A percentile compares a stretch with the other conserved stretches of the same genome.
These are phyloP conservation scores for Cavenderia fasciculata DNA, from an alignment of 78 protist genomes.

Conservation along the genomic window DNA sequence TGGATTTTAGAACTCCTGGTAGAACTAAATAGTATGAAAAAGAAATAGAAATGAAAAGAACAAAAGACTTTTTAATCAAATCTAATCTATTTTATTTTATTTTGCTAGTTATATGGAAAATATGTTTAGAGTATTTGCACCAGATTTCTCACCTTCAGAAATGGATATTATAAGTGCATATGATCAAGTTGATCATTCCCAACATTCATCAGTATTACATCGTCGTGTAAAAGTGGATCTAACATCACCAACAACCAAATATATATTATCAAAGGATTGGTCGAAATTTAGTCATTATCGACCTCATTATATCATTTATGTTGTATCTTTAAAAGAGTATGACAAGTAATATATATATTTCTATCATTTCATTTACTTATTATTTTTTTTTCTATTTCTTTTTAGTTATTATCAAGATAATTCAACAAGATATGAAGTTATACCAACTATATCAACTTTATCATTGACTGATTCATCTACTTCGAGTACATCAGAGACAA, in stretches of 20 bases:
- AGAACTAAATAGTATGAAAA: constrained; percentile 59
- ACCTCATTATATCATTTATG: constrained; percentile 63
- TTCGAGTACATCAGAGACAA: neutral
- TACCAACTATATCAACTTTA: too few species aligned
- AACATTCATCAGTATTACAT: constrained; percentile 22
- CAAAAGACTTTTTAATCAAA: too few species aligned
- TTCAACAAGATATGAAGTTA: too few species aligned
- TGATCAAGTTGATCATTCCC: constrained; percentile 37
- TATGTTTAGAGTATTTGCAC: constrained; percentile 72
- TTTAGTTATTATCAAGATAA: constrained; percentile 17
- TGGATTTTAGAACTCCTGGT: constrained; percentile 60
- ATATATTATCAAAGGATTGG: constrained; percentile 26
- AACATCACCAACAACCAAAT: constrained; percentile 22
- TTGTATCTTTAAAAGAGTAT: constrained; percentile 68
- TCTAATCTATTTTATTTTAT: too few species aligned
- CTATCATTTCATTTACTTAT: too few species aligned
- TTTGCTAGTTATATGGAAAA: constrained; percentile 73
- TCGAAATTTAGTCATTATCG: neutral
- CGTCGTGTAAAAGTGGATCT: constrained; percentile 48
- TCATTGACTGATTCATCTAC: too few species aligned
- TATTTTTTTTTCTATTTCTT: neutral
- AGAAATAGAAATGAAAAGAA: neutral
- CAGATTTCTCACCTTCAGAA: constrained; percentile 42
- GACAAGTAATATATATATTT: too few species aligned
- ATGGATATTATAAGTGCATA: constrained; percentile 67